Base-by-base conservation (phyloP, 306 rosid species). In the Sesbania bispinosa region DNA sequence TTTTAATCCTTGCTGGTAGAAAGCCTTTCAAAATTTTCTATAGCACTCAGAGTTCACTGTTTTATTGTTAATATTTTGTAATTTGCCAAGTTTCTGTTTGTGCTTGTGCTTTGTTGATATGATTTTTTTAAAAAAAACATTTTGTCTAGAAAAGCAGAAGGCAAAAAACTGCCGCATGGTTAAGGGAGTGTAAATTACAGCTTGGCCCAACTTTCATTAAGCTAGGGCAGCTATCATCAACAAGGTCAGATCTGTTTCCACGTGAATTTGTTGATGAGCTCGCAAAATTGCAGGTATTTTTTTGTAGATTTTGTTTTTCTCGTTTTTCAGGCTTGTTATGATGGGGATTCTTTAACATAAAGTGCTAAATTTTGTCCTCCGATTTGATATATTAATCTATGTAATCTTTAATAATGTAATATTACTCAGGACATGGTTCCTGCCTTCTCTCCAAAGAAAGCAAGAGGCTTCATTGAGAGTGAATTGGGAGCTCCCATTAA, bases 151-250 rank as follows among this genome's bases (percentile, higher is more conserved):
- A 83, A 86, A 80, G 62, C 35, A 81, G 96, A 79, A 82, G 89
- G 81, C 64, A 26, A 43, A 86, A 85, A 77, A 92, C 95, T 7
- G 98, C 96, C 23, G 79, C 92, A 46, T 92, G 98, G 98, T 77
- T 92, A 36, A 83, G 95, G 75, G 98, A 92, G 71, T 3, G 83
- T 43, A 96, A 88, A 68, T 77, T 92, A 79, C 98, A 92, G 83
- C 95, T 92, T 39, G 98, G 98, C 21, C 98, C 98, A 26, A 92
- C 98, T 11, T 92, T 92, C 79, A 93, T 93, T 76, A 93, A 93
- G 73, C 93, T 93, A 39, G 98, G 98, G 69, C 97, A 93, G 79
- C 77, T 93, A 72, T 93, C 96, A 20, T 93, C 97, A 60, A 93
- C 98, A 45, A 85, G 98, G 67, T 93, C 96, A 14, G 97, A 93